These are phyloP conservation scores for Ascochyta lentis DNA, from an alignment of 2,329 filamentous ascomycete genomes.

Conservation along the genomic window DNA sequence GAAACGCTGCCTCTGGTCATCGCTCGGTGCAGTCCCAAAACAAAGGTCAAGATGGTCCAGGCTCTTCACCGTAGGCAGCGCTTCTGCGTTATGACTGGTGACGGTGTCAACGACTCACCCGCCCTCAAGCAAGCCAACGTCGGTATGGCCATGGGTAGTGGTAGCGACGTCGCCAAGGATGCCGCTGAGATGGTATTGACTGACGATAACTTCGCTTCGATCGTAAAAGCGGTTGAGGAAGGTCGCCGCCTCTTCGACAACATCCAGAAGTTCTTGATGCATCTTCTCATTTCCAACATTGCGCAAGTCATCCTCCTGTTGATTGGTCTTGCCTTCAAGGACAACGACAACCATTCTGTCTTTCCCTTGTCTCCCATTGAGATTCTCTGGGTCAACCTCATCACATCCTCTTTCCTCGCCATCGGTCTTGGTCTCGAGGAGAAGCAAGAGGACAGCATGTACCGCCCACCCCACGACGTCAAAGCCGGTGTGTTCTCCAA, in stretches of 20 bases:
- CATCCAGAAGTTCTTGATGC: constrained; percentile 56
- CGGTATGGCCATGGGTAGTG: constrained; percentile 53
- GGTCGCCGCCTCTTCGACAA: constrained; percentile 52
- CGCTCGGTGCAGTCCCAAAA: constrained; percentile 55
- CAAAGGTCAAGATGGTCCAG: constrained; percentile 57
- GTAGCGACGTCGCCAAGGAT: constrained; percentile 51
- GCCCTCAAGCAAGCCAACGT: constrained; percentile 51
- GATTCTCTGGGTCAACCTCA: constrained; percentile 57
- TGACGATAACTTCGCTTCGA: constrained; percentile 52
- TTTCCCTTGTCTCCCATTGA: constrained; percentile 57
- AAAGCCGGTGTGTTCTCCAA: constrained; percentile 54
- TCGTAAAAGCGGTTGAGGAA: constrained; percentile 51
- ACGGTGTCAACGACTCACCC: constrained; percentile 52
- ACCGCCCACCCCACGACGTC: constrained; percentile 53
- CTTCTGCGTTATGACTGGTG: constrained; percentile 54
- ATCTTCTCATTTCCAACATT: constrained; percentile 57
- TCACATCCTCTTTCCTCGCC: constrained; percentile 56
- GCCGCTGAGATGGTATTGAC: constrained; percentile 51
- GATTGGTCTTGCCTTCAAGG: constrained; percentile 56
- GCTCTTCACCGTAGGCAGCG: constrained; percentile 47
- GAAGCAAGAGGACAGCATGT: constrained; percentile 55
- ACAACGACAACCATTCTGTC: constrained; percentile 51
- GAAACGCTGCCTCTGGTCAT: constrained; percentile 53
- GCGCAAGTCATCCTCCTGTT: constrained; percentile 57
- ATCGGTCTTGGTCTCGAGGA: constrained; percentile 57